Evolutionary conservation across 345 rosid species (phyloP), one percentile per base, ranked within the genome.

Genomic region (Excoecaria agallocha): DNA sequence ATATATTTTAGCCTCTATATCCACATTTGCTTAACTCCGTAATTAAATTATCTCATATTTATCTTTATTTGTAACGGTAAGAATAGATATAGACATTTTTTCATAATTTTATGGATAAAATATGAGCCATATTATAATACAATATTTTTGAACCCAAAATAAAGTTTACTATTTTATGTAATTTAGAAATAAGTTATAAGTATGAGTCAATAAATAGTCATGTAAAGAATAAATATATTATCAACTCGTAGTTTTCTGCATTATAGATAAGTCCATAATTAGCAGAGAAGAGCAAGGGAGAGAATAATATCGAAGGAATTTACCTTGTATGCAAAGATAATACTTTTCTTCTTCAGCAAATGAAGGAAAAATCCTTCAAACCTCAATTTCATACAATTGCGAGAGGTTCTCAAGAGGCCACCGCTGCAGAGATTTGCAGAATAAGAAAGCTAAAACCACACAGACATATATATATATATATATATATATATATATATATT

Each of bases 311-410:
- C 2, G 9, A 19, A 38, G 37, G 20, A 54, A 12, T 8, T 30
- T 74, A 79, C 84, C 84, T 84, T 80, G 81, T 13, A 80, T 74
- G 64, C 56, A 6, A 66, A 74, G 50, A 35, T 4, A 41, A 25
- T 1, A 45, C 84, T 84, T 81, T 89, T 82, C 89, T 84, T 84
- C 76, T 78, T 78, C 79, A 75, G 77, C 82, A 87, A 82, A 84
- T 81, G 80, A 85, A 77, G 81, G 80, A 80, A 80, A 61, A 70
- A 35, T 15, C 7, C 8, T 39, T 37, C 0, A 74, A 55, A 71
- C 76, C 22, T 54, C 66, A 56, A 48, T 43, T 39, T 66, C 79
- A 70, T 45, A 43, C 67, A 65, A 38, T 6, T 15, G 3, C 7
- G 3, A n/a, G 43, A 38, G 48, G 17, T 58, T 37, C 15, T 67